phyloP scores from a whole-genome alignment of 169 alveolate species.

The Eimeria praecox region DNA sequence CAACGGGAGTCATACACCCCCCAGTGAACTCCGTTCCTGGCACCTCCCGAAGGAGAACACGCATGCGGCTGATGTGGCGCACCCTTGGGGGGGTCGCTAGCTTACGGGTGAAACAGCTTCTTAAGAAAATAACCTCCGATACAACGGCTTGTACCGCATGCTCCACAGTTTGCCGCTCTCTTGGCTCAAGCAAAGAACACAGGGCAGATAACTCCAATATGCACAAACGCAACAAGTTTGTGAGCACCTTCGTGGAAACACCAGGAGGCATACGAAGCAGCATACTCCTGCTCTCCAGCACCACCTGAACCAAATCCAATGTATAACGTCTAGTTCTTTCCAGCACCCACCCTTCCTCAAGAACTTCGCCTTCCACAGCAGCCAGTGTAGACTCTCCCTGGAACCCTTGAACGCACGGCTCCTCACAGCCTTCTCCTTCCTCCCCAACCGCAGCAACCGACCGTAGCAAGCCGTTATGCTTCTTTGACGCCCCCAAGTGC shows the following conservation, averaged over 20 bases:
- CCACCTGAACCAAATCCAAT: background rate
- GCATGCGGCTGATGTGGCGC: background rate
- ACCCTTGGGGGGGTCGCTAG: background rate
- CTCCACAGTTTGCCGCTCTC: background rate
- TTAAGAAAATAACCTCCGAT: background rate
- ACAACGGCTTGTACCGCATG: background rate
- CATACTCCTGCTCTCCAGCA: background rate
- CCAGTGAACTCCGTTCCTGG: background rate
- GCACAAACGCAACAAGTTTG: background rate
- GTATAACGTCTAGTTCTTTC: background rate
- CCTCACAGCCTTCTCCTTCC: background rate
- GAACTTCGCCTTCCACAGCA: background rate
- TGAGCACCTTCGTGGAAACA: background rate
- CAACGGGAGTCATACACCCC: background rate
- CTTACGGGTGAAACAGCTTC: background rate
- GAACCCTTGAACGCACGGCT: background rate
- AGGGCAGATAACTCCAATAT: constrained; percentile 11
- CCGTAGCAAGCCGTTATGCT: background rate
- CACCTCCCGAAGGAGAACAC: background rate
- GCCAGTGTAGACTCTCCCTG: background rate
- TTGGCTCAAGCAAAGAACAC: background rate
- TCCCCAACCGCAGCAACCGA: background rate
- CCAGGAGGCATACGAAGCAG: background rate
- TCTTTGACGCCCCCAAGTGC: background rate
- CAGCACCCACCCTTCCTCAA: background rate